Percentiles rank a stretch among this genome's conserved stretches.
phyloP scores from a whole-genome alignment of 495 filamentous ascomycete genomes.

The Zalerion maritima region DNA sequence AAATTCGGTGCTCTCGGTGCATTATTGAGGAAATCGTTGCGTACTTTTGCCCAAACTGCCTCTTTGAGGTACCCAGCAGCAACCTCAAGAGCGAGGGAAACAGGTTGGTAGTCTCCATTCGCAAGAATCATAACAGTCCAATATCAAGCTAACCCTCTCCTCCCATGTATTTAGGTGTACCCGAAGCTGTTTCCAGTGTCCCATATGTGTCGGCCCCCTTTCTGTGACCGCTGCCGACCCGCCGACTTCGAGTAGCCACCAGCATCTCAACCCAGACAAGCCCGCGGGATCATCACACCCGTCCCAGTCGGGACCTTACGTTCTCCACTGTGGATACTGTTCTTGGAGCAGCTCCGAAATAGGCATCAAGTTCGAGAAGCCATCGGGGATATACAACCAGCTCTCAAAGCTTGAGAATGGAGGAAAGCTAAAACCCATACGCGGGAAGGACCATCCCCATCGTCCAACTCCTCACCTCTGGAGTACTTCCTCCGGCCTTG shows the following conservation, averaged over 20 bases:
- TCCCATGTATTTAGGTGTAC: slow-evolving; percentile 50
- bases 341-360: slow-evolving; percentile 83
- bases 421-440: slow-evolving; percentile 29
- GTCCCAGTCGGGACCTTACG: slow-evolving; percentile 45
- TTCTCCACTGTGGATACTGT: slow-evolving; percentile 77
- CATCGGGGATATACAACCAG: slow-evolving; percentile 71
- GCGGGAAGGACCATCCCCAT: slow-evolving; percentile 19
- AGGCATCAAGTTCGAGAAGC: slow-evolving; percentile 77
- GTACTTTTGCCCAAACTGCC: slow-evolving; percentile 89
- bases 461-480: background rate
- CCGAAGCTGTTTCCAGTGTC: slow-evolving; percentile 89
- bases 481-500: slow-evolving; percentile 1
- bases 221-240: slow-evolving; percentile 43
- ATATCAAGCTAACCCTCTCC: background rate
- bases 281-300: slow-evolving; percentile 9
- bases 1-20: slow-evolving; percentile 86
- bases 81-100: slow-evolving; percentile 85
- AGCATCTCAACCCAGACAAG: slow-evolving; percentile 24
- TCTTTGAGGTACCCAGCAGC: slow-evolving; percentile 88
- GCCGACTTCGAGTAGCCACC: no score
- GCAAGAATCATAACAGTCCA: background rate
- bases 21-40: slow-evolving; percentile 83
- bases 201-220: slow-evolving; percentile 70
- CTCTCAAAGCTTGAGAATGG: slow-evolving; percentile 47
- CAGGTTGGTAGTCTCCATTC: slow-evolving; percentile 42